Base-by-base conservation (phyloP, 169 alveolate species). In the Cryptosporidium ubiquitum region DNA sequence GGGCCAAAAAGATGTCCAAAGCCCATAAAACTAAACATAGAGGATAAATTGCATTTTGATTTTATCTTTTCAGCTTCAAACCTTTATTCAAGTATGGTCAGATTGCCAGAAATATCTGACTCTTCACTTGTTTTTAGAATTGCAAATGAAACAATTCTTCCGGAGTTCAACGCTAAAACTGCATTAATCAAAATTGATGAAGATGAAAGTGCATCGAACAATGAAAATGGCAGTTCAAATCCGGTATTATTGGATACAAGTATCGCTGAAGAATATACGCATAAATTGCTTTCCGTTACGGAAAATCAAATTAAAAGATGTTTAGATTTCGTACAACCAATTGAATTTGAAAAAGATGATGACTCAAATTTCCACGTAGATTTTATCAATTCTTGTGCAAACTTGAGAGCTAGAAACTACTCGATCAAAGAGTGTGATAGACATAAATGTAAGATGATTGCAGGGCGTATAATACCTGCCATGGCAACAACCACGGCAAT, bases 381-480 rank as follows among this genome's bases (percentile, higher is more conserved):
- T 91, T 98, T 98, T 89, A 96, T 99, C 85, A 95, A 97, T 84
- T 96, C 99, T 29, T 96, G 98, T 51, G 96, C 99, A 14, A 98
- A 96, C 85, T 91, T 99, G 91, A 96, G 99, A 84, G 99, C 99
- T 5, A 93, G 97, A 68, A 98, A 98, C 93, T 98, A 98, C 91
- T 96, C 94, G 86, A 97, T 98, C 20, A 92, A 92, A 70, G 98
- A 97, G 74, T 95, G 98, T 79, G 95, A 91, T 44, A 60, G 92
- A n/a, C 94, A 94, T 71, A 96, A 98, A 96, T 97, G 99, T 26
- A 99, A 99, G 92, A 95, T 99, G 96, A 98, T 98, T 39, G 99
- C 99, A 14, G 99, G 99, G 31, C 98, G 98, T 93, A 99, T 99
- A 74, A 98, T 99, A 40, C 99, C 99, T 29, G 99, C 99, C 61